phyloP scores from a whole-genome alignment of 2,329 filamentous ascomycete species.

The Fusarium chaquense region DNA sequence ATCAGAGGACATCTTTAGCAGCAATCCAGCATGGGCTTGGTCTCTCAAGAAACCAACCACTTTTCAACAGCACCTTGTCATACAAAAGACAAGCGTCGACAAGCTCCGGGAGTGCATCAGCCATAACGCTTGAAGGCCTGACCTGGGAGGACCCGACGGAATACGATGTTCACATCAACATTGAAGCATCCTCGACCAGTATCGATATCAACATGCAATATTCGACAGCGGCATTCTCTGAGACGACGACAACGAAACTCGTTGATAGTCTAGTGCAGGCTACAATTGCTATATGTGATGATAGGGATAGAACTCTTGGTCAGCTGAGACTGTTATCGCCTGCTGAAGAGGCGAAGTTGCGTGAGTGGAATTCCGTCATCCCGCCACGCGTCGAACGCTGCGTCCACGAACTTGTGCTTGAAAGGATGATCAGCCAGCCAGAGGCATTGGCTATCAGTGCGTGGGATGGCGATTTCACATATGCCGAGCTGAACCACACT shows the following conservation, averaged over 20 bases:
- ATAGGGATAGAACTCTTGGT: not conserved
- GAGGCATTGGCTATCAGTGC: not conserved
- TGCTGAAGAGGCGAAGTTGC: not conserved
- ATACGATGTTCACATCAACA: slow-evolving; percentile 9
- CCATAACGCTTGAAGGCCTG: not conserved
- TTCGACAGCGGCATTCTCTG: not conserved
- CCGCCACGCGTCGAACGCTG: not conserved
- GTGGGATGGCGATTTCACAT: not conserved
- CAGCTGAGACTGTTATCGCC: not conserved
- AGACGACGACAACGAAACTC: not conserved
- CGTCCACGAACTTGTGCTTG: slow-evolving; percentile 1
- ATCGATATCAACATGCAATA: slow-evolving; percentile 3
- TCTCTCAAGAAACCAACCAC: not conserved
- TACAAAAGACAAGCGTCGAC: not conserved
- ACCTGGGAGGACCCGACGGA: slow-evolving; percentile 3
- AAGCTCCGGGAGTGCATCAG: not conserved
- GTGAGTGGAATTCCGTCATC: not conserved
- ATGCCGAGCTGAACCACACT: not conserved
- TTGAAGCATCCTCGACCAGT: slow-evolving; percentile 1
- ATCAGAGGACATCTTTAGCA: slow-evolving; percentile 3
- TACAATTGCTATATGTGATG: not conserved
- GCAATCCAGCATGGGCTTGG: slow-evolving; percentile 2
- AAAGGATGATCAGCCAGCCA: not conserved
- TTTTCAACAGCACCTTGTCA: slow-evolving; percentile 7
- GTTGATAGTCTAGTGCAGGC: not conserved